Evolutionary conservation across 805 yeast species (phyloP).

Genomic region (Metschnikowia shivogae): DNA sequence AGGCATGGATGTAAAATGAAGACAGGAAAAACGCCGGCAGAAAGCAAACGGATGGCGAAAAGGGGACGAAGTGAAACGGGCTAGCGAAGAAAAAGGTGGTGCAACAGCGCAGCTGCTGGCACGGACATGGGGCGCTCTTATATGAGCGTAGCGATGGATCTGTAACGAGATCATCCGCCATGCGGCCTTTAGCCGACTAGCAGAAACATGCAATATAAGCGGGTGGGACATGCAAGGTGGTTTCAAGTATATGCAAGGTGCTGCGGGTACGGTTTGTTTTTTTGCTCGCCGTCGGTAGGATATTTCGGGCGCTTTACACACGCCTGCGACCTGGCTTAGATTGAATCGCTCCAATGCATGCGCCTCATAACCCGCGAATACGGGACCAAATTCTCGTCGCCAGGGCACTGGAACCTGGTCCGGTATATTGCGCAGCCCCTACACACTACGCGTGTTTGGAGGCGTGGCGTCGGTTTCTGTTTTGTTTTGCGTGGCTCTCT

Average conservation of each 20-base stretch:
- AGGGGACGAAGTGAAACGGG: neutral
- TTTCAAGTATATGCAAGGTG: neutral
- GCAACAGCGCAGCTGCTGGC: neutral
- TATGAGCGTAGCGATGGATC: conserved; percentile 1
- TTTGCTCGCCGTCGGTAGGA: neutral
- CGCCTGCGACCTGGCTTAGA: neutral
- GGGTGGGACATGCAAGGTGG: conserved; percentile 1
- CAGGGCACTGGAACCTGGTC: too few species aligned
- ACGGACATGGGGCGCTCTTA: neutral
- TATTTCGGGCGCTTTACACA: neutral
- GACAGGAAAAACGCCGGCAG: too few species aligned
- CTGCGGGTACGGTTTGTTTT: neutral
- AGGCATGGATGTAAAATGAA: conserved; percentile 8
- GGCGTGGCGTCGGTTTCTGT: too few species aligned
- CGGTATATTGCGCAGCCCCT: too few species aligned
- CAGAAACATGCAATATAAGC: conserved; percentile 3
- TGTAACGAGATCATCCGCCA: conserved; percentile 2
- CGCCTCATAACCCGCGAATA: neutral
- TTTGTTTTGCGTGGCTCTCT: too few species aligned
- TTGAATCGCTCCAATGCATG: neutral
- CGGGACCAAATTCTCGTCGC: too few species aligned
- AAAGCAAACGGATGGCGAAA: neutral
- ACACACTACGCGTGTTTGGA: too few species aligned
- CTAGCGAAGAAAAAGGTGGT: neutral
- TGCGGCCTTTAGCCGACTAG: conserved; percentile 2